Percentiles rank a stretch among this genome's conserved stretches.
Conservation (phyloP, 257 asterid species). For the Nyctanthes arbortristis region DNA sequence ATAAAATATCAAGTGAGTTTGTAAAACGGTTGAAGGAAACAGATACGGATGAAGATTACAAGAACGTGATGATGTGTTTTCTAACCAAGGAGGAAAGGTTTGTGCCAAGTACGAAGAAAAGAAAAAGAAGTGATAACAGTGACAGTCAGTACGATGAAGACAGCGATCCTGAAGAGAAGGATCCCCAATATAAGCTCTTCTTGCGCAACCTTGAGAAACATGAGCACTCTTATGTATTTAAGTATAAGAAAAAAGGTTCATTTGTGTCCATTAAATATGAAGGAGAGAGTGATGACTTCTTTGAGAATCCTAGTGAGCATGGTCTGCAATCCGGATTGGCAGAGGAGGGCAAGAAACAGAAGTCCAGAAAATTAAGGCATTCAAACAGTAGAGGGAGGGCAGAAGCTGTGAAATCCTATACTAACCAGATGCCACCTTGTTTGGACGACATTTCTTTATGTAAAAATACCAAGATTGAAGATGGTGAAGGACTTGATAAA, state of each 20-base stretch:
- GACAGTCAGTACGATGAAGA: slow-evolving; percentile 1
- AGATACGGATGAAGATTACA: neutral
- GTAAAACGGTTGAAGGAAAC: neutral
- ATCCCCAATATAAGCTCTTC: slow-evolving; percentile 26
- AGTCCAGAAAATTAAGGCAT: neutral
- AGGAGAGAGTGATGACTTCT: slow-evolving; percentile 15
- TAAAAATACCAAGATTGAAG: too few species aligned
- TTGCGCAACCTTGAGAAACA: slow-evolving; percentile 10
- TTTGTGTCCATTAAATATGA: slow-evolving; percentile 18
- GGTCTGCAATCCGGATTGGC: neutral
- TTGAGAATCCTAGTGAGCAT: neutral
- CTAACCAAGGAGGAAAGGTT: neutral
- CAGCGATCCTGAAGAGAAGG: slow-evolving; percentile 8
- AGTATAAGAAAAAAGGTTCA: slow-evolving; percentile 19
- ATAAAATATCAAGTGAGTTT: neutral
- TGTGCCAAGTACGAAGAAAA: neutral
- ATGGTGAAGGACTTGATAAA: too few species aligned
- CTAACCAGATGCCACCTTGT: too few species aligned
- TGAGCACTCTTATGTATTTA: slow-evolving; percentile 23
- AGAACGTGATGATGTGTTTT: neutral
- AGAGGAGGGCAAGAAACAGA: neutral
- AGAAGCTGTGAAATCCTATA: neutral
- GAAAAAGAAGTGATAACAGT: neutral
- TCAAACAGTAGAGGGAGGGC: too few species aligned
- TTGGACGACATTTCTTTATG: too few species aligned